A percentile compares a stretch with the other conserved stretches of the same genome.
phyloP scores from a whole-genome alignment of 352 stramenopile genomes.

The Pythium periplocum region DNA sequence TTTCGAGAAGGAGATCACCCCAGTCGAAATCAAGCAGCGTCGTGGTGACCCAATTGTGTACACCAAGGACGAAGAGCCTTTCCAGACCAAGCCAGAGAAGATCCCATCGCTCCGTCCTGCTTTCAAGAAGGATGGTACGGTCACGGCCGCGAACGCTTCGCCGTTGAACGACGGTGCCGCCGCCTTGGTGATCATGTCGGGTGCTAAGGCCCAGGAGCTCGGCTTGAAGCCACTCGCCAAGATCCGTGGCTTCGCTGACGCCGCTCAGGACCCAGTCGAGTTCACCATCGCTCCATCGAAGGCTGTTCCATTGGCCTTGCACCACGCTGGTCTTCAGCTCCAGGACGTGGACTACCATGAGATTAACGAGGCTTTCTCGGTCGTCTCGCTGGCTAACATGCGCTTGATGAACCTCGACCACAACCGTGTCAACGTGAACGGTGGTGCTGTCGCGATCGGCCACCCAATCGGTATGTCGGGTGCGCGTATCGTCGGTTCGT shows the following conservation, averaged over 20 bases:
- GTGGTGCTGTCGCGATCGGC: constrained; percentile 87
- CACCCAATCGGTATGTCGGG: constrained; percentile 87
- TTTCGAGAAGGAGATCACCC: constrained; percentile 88
- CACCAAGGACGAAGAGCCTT: constrained; percentile 92
- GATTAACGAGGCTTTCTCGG: constrained; percentile 99
- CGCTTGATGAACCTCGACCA: constrained; percentile 91
- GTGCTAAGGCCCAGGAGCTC: constrained; percentile 78
- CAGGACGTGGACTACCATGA: constrained; percentile 97
- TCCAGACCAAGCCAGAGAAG: constrained; percentile 89
- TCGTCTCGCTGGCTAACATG: constrained; percentile 96
- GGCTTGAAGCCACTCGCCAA: constrained; percentile 72
- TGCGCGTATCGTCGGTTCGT: constrained; percentile 91
- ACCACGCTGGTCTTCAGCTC: constrained; percentile 86
- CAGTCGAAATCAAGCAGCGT: constrained; percentile 79
- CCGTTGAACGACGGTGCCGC: constrained; percentile 96
- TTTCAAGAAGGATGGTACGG: constrained; percentile 95
- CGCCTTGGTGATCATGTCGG: constrained; percentile 94
- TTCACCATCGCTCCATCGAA: constrained; percentile 97
- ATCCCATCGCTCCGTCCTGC: constrained; percentile 86
- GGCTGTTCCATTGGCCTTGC: constrained; percentile 90
- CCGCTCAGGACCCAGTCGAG: constrained; percentile 87
- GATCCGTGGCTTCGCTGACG: constrained; percentile 80
- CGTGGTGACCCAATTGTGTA: constrained; percentile 57
- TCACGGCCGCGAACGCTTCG: constrained; percentile 97
- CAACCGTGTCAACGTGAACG: constrained; percentile 95